phyloP scores from a whole-genome alignment of 2,329 filamentous ascomycete genomes.

The Zalaria obscura region DNA sequence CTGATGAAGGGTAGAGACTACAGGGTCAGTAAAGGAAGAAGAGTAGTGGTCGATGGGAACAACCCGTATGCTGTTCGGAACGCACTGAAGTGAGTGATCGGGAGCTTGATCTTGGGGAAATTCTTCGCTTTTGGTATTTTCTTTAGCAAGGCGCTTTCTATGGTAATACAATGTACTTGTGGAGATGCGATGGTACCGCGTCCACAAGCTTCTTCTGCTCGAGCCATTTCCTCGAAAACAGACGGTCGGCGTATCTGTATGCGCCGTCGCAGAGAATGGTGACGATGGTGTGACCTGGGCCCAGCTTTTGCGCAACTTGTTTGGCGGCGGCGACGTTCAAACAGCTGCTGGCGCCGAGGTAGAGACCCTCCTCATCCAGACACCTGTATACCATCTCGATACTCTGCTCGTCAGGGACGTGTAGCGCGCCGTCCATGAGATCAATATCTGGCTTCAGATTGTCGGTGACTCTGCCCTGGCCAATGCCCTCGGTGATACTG shows the following conservation, averaged over 20 bases:
- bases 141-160: constrained; percentile 21
- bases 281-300: constrained; percentile 78
- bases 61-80: constrained; percentile 9
- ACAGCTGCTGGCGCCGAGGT: constrained; percentile 84
- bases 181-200: constrained; percentile 69
- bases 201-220: constrained; percentile 68
- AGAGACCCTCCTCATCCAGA: constrained; percentile 88
- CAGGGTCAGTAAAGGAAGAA: constrained; percentile 13
- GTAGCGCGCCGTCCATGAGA: constrained; percentile 69
- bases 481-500: constrained; percentile 95
- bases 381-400: constrained; percentile 97
- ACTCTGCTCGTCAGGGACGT: constrained; percentile 82
- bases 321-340: constrained; percentile 92
- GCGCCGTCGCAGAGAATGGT: constrained; percentile 91
- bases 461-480: constrained; percentile 90
- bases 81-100: too few relatives aligned
- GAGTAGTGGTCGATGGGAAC: constrained; percentile 10
- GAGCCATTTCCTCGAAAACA: constrained; percentile 89
- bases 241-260: constrained; percentile 87
- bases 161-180: constrained; percentile 89
- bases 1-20: constrained; percentile 23
- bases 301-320: constrained; percentile 82
- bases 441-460: constrained; percentile 78
- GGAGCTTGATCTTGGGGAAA: too few relatives aligned
- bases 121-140: too few relatives aligned